Evolutionary conservation across 2,329 filamentous ascomycete genomes (phyloP), one percentile per base, ranked within the genome.

Genomic region (Fusarium kyushuense): DNA sequence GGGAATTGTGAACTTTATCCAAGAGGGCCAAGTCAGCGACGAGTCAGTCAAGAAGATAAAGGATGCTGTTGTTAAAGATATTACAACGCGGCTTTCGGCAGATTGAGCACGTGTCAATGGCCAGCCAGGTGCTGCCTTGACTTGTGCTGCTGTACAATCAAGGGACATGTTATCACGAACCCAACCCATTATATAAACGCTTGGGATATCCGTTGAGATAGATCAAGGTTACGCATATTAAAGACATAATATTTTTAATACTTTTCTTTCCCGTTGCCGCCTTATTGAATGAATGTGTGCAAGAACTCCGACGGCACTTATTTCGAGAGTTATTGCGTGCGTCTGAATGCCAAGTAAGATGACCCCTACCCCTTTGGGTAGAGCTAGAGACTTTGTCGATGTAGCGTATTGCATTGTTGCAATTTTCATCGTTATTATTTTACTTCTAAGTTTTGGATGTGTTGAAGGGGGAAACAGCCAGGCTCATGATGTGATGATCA

Each of bases 21-120:
- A 48, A 40, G 53, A 55, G 19, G 57, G 54, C 10, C 45, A 61
- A 29, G 25, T 48, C 11, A 59, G 58, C 25, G 58, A 61, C 23
- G 58, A 61, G n/a, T 40, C 38, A 12, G 46, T 46, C 2, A 49
- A 43, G 32, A 53, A 21, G 46, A 53, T 61, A 23, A 61, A 59
- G 40, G 58, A 61, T 12, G 58, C 54, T 10, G 45, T 61, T 6
- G 17, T 61, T 3, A 17, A 41, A 2, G 54, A 61, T 35, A 59
- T 61, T 9, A 40, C 45, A 14, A 30, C 58, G 1, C 45, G 58
- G 41, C 13, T 60, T 17, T n/a, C 55, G 6, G 55, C 38, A 12
- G 55, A 54, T 19, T 38, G 35, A 38, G 35, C 11, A 8, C 12
- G 11, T 19, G n/a, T 21, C n/a, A 14, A 8, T 21, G 35, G 35